A percentile compares a stretch with the other conserved stretches of the same genome.
Evolutionary conservation across 495 filamentous ascomycete genomes (phyloP).

Genomic region (Xylaria palmicola): DNA sequence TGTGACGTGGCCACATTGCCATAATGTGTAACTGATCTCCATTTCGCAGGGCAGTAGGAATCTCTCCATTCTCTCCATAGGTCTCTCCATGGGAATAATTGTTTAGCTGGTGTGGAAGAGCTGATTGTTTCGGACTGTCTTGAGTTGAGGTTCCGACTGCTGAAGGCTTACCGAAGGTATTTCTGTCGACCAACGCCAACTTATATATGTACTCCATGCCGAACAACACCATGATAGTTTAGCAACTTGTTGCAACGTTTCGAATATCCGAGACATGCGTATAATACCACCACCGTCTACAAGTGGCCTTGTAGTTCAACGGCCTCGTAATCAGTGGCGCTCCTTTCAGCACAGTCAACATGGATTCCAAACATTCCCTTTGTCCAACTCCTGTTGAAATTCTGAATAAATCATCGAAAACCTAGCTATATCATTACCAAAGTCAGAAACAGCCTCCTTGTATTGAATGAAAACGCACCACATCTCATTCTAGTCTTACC

Average conservation of each 20-base stretch:
- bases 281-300: neutral
- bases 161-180: too few species aligned
- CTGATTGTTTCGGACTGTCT: neutral
- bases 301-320: too few species aligned
- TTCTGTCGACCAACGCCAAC: too few species aligned
- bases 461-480: too few species aligned
- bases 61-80: too few species aligned
- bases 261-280: too few species aligned
- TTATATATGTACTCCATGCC: neutral
- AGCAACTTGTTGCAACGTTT: neutral
- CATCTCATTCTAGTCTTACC: too few species aligned
- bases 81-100: too few species aligned
- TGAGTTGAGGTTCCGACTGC: neutral
- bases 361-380: neutral
- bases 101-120: neutral
- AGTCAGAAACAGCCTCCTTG: neutral
- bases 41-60: neutral
- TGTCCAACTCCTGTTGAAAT: neutral
- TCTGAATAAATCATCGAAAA: neutral
- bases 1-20: constrained; percentile 5
- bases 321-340: too few species aligned
- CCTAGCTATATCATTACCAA: neutral
- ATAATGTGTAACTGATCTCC: neutral
- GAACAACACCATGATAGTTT: neutral
- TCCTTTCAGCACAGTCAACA: too few species aligned